These are phyloP conservation scores for Babesia ovata DNA, from an alignment of 169 alveolate species.

Conservation along the genomic window DNA sequence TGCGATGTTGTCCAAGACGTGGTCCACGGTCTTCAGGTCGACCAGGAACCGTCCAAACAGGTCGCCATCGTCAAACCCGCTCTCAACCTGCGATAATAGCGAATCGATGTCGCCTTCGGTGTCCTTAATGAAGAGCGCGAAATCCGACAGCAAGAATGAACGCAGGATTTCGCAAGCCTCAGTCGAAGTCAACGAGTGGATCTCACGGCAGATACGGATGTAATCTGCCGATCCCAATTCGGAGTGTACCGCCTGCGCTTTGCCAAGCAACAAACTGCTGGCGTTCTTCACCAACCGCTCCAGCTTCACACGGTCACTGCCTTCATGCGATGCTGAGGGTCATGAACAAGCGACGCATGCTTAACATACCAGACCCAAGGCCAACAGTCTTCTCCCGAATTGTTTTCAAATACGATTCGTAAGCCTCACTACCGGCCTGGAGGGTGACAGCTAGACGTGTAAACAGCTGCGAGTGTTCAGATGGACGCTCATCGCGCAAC, in stretches of 20 bases:
- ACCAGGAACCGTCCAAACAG: background rate
- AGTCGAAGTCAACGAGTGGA: constrained; percentile 43
- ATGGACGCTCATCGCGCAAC: constrained; percentile 22
- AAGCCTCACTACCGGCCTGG: constrained; percentile 50
- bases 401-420: constrained; percentile 35
- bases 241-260: constrained; percentile 43
- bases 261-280: constrained; percentile 23
- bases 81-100: constrained; percentile 1
- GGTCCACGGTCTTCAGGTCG: constrained; percentile 38
- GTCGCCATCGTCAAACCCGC: constrained; percentile 2
- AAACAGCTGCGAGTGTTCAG: constrained; percentile 44
- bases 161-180: constrained; percentile 30
- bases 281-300: constrained; percentile 40
- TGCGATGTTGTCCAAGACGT: constrained; percentile 49
- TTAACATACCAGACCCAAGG: constrained; percentile 1
- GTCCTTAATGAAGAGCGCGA: constrained; percentile 12
- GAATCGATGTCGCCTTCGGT: constrained; percentile 12
- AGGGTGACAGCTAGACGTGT: constrained; percentile 56
- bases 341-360: background rate
- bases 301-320: constrained; percentile 13
- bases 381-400: constrained; percentile 6
- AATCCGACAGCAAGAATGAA: constrained; percentile 21
- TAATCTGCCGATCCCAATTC: constrained; percentile 57
- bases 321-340: background rate
- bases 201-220: constrained; percentile 58